These are phyloP conservation scores for Hippophae gyantsensis DNA, from an alignment of 306 rosid genomes.

Conservation along the genomic window DNA sequence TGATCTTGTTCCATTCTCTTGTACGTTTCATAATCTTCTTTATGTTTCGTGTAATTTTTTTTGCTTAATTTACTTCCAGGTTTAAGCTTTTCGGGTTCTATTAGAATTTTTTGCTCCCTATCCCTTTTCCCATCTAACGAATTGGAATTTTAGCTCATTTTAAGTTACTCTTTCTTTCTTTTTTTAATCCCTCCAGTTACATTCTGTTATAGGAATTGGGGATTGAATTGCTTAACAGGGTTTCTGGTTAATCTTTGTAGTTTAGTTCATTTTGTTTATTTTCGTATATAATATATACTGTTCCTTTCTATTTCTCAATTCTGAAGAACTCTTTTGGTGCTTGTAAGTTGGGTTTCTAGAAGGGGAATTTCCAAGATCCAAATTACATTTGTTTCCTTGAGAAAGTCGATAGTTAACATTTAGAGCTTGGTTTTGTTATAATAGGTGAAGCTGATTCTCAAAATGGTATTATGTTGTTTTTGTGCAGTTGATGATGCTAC, in stretches of 20 bases:
- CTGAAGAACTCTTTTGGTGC: neutral
- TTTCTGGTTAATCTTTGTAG: neutral
- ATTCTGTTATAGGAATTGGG: neutral
- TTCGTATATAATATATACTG: neutral
- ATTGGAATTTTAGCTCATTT: neutral
- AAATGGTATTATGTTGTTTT: constrained; percentile 18
- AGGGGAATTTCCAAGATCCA: constrained; percentile 1
- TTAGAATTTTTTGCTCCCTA: neutral
- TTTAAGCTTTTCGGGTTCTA: constrained; percentile 6
- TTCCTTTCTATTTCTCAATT: neutral
- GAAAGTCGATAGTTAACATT: neutral
- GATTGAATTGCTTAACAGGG: constrained; percentile 1
- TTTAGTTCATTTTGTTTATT: neutral
- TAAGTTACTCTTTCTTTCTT: neutral
- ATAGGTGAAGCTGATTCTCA: constrained; percentile 10
- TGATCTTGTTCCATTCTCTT: constrained; percentile 84
- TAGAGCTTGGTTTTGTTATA: neutral
- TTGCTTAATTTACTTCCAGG: neutral
- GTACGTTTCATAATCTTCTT: constrained; percentile 34
- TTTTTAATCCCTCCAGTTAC: no score
- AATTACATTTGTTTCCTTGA: no score
- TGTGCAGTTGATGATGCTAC: constrained; percentile 80
- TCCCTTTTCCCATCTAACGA: neutral
- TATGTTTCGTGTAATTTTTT: neutral
- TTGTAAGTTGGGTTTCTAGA: constrained; percentile 1